A percentile compares a stretch with the other conserved stretches of the same genome.
Conservation (phyloP, 805 yeast species). For the Sungouiozyma intestinalis region DNA sequence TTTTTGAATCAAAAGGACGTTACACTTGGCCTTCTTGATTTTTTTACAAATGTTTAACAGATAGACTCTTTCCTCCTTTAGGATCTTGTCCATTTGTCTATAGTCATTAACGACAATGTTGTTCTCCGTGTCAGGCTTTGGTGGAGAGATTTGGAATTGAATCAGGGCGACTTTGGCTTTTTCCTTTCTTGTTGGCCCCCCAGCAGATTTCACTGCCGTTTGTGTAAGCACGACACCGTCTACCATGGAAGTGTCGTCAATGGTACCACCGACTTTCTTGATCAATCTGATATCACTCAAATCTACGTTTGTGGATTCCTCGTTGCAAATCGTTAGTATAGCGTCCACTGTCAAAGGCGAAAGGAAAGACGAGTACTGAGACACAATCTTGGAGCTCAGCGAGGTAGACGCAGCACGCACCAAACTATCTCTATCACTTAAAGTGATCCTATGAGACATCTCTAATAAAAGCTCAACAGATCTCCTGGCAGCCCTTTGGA, state of each 20-base stretch:
- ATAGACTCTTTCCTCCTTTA: constrained; percentile 96
- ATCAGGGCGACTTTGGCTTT: constrained; percentile 84
- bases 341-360: constrained; percentile 95
- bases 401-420: constrained; percentile 93
- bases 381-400: constrained; percentile 85
- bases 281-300: constrained; percentile 78
- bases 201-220: constrained; percentile 78
- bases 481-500: constrained; percentile 78
- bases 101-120: constrained; percentile 95
- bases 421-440: constrained; percentile 71
- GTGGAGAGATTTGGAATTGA: constrained; percentile 93
- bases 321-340: constrained; percentile 65
- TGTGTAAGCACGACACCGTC: constrained; percentile 93
- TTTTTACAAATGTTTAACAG: constrained; percentile 89
- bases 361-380: constrained; percentile 76
- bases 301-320: constrained; percentile 59
- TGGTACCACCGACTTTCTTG: constrained; percentile 95
- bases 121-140: constrained; percentile 96
- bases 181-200: constrained; percentile 91
- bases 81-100: constrained; percentile 97
- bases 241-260: constrained; percentile 87
- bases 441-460: constrained; percentile 74
- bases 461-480: constrained; percentile 73
- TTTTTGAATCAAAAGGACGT: constrained; percentile 80
- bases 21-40: constrained; percentile 94